These are phyloP conservation scores for Vigna unguiculata DNA, from an alignment of 306 rosid genomes.

Conservation along the genomic window DNA sequence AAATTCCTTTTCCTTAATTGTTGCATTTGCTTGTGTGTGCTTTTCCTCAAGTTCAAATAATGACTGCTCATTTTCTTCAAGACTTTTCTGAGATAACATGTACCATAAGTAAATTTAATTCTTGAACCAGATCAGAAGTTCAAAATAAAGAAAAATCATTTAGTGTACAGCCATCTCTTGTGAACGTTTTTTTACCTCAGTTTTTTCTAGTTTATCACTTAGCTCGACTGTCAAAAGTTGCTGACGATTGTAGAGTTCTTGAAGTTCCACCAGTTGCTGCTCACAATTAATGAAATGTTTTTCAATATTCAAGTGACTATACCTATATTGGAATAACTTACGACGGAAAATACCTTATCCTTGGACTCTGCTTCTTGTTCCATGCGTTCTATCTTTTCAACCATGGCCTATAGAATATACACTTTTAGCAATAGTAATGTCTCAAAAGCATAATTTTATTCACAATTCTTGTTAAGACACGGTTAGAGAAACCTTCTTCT, in stretches of 20 bases:
- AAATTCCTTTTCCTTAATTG: conserved; percentile 91
- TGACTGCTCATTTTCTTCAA: conserved; percentile 79
- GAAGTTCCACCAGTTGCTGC: conserved; percentile 92
- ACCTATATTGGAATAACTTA: conserved; percentile 38
- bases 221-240: conserved; percentile 80
- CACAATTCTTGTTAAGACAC: conserved; percentile 30
- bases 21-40: conserved; percentile 91
- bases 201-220: conserved; percentile 80
- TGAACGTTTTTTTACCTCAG: conserved; percentile 64
- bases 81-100: conserved; percentile 68
- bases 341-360: conserved; percentile 75
- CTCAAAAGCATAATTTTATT: conserved; percentile 29
- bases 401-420: conserved; percentile 75
- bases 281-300: conserved; percentile 36
- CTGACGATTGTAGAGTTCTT: conserved; percentile 88
- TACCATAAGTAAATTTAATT: conserved; percentile 37
- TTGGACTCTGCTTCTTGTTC: conserved; percentile 87
- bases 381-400: conserved; percentile 96
- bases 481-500: conserved; percentile 75
- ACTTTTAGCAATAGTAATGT: conserved; percentile 35
- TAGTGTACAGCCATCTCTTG: neutral
- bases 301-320: conserved; percentile 36
- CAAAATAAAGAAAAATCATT: conserved; percentile 23
- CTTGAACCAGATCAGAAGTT: conserved; percentile 37
- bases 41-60: conserved; percentile 90